Evolutionary conservation across 108 stramenopile species (phyloP), one percentile per base, ranked within the genome.

Genomic region (Tribonema minus): DNA sequence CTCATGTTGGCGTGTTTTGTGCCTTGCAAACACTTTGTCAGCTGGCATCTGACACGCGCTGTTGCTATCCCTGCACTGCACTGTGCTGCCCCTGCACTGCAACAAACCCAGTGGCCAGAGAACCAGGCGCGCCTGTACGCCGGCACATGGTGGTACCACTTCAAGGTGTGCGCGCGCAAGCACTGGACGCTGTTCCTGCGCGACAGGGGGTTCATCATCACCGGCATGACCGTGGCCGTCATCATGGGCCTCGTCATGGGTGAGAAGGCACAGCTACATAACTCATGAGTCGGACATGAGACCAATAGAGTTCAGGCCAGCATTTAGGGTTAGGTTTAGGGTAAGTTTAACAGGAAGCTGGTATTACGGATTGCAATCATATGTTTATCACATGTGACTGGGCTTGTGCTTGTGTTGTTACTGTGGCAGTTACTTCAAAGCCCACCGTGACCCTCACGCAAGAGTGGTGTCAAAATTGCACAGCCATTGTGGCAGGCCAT

Each of bases 161-260:
- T 68, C 12, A 68, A 68, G 74, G 20, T 82, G 54, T 83, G 82
- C 74, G 31, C 74, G 31, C n/a, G 28, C 2, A 81, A 74, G 29
- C 80, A 82, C 35, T 28, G 23, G 7, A 54, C 35, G 34, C 40
- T 76, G 32, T 12, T 67, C 35, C 26, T 34, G 15, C 37, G 67
- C 28, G 67, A 76, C 58, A 62, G 15, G 36, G 32, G 41, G 27
- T 67, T 35, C 58, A 58, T 76, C n/a, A 41, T 20, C 32, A 76
- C 23, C 62, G 20, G 23, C 23, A 37, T 73, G 1, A 64, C 63
- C 0, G 20, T 41, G 29, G 35, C 37, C 3, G 54, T 38, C 54
- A 29, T 73, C 29, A 72, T 61, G 60, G 75, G 64, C 4, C 38
- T 76, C 32, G 29, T 67, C 28, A 76, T 76, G 75, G 75, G 75